These are phyloP conservation scores for Holtermanniella nyarrowii DNA, from an alignment of 768 basidiomycete species.

Conservation along the genomic window DNA sequence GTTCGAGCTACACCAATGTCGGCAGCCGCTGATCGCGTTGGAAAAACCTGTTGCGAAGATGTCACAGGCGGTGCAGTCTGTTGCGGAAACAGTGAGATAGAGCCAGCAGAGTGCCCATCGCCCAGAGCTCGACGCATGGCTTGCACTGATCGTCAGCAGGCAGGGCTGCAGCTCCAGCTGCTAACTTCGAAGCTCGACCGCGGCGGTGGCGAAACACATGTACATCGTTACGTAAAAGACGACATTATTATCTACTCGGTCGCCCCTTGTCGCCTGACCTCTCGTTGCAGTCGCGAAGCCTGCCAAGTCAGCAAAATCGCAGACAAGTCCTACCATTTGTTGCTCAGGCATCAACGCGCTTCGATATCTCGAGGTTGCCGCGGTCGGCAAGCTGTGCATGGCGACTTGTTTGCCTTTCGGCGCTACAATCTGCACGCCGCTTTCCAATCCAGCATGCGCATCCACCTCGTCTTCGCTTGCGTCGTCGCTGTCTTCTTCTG, in stretches of 20 bases:
- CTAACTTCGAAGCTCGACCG: background rate
- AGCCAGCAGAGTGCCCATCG: background rate
- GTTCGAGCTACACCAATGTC: background rate
- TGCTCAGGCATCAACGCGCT: background rate
- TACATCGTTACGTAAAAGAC: background rate
- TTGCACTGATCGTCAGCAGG: background rate
- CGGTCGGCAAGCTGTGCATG: no score
- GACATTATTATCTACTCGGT: no score
- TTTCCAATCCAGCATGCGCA: no score
- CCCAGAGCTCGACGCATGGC: background rate
- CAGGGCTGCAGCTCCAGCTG: background rate
- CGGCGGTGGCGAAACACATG: background rate
- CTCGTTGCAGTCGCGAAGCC: background rate
- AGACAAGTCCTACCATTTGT: background rate
- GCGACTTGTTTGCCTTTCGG: no score
- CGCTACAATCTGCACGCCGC: no score
- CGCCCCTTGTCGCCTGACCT: background rate
- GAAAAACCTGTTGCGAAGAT: background rate
- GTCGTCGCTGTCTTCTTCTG: background rate
- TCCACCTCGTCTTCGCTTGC: background rate
- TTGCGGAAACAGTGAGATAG: background rate
- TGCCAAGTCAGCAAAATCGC: background rate
- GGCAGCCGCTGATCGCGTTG: background rate
- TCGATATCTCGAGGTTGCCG: background rate
- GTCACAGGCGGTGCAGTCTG: no score